A percentile compares a stretch with the other conserved stretches of the same genome.
Evolutionary conservation across 768 basidiomycete genomes (phyloP).

Genomic region (Xerocomellus dryophilus): DNA sequence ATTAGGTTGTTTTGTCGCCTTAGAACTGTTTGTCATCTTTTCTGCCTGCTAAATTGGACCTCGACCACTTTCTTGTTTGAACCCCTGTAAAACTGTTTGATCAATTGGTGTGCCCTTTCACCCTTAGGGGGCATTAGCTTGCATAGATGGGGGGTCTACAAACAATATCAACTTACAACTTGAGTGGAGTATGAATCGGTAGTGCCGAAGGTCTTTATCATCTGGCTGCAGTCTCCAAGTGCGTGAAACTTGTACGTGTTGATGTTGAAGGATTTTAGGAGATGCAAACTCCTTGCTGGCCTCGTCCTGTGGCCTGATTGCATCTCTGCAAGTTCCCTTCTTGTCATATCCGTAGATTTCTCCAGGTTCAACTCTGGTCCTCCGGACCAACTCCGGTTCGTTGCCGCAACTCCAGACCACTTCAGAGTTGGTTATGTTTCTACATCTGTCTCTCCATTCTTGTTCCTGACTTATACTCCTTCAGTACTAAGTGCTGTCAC

Average conservation of each 20-base stretch:
- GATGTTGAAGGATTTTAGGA: conserved; percentile 21
- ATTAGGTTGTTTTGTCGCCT: not conserved
- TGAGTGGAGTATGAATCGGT: conserved; percentile 21
- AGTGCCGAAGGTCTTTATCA: conserved; percentile 22
- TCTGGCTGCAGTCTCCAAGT: conserved; percentile 18
- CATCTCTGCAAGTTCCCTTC: not conserved
- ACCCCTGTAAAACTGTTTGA: conserved; percentile 28
- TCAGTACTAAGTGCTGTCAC: too few species aligned
- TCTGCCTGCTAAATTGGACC: conserved; percentile 7
- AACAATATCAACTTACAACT: too few species aligned
- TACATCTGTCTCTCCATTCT: too few species aligned
- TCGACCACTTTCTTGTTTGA: conserved; percentile 19
- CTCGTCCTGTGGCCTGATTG: not conserved
- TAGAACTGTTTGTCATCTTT: conserved; percentile 2
- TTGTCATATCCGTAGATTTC: too few species aligned
- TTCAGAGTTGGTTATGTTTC: too few species aligned
- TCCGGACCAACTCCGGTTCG: too few species aligned
- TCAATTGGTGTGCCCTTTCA: not conserved
- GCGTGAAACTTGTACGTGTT: conserved; percentile 31
- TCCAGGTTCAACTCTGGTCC: too few species aligned
- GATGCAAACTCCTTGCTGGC: not conserved
- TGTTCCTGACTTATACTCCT: too few species aligned
- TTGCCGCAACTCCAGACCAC: too few species aligned
- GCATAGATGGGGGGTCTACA: too few species aligned
- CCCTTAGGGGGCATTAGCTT: not conserved